Percentiles rank a stretch among this genome's conserved stretches.
phyloP scores from a whole-genome alignment of 495 filamentous ascomycete species.

The Aspergillus bertholletiae region DNA sequence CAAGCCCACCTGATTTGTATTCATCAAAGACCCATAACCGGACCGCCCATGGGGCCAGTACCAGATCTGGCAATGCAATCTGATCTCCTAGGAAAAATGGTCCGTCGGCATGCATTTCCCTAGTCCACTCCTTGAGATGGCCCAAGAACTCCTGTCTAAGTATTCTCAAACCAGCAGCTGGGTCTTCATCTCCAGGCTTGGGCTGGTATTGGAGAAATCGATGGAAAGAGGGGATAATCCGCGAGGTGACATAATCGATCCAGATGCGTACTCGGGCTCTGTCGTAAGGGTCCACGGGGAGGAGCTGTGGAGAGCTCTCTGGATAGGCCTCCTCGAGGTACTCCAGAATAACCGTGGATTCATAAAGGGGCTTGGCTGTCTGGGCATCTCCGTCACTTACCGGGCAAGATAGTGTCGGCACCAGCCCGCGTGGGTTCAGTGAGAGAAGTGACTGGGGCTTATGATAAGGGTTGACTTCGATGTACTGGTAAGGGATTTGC shows the following conservation, averaged over 20 bases:
- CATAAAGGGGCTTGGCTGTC: constrained; percentile 56
- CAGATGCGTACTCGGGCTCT: constrained; percentile 61
- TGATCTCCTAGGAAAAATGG: constrained; percentile 61
- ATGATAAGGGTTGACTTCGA: constrained; percentile 70
- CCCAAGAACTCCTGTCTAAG: constrained; percentile 47
- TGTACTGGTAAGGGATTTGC: constrained; percentile 65
- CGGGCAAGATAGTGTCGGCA: constrained; percentile 56
- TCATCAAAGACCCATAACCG: constrained; percentile 68
- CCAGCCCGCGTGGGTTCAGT: constrained; percentile 66
- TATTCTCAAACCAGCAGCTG: constrained; percentile 32
- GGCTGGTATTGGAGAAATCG: constrained; percentile 61
- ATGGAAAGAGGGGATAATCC: constrained; percentile 63
- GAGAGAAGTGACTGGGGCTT: constrained; percentile 59
- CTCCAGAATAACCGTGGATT: constrained; percentile 63
- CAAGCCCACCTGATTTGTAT: constrained; percentile 59
- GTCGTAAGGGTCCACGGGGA: constrained; percentile 54
- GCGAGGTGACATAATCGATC: constrained; percentile 62
- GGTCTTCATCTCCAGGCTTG: constrained; percentile 1
- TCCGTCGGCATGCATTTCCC: constrained; percentile 55
- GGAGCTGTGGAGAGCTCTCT: constrained; percentile 38
- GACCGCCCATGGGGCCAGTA: constrained; percentile 64
- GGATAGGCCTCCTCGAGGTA: constrained; percentile 67
- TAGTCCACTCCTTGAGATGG: constrained; percentile 51
- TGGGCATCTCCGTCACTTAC: constrained; percentile 16
- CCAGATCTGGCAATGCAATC: constrained; percentile 58